Conservation (phyloP, 1,284 basidiomycete genomes). For the Apiotrichum veenhuisii region DNA sequence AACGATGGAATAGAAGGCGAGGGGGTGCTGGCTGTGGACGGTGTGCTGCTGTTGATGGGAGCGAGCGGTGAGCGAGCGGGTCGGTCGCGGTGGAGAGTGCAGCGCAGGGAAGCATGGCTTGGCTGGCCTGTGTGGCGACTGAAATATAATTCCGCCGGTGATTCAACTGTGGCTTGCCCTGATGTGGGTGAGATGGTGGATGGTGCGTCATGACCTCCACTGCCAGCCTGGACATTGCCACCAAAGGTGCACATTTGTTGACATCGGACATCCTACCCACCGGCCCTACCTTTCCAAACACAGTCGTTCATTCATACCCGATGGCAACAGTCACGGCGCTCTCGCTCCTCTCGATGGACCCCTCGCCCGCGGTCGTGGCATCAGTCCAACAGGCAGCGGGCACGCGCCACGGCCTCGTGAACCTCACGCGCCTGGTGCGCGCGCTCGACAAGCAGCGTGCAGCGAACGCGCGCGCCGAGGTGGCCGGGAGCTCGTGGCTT, state of each 20-base stretch:
- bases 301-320: neutral
- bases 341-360: constrained; percentile 20
- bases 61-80: neutral
- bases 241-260: too few relatives aligned
- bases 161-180: neutral
- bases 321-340: constrained; percentile 15
- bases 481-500: constrained; percentile 23
- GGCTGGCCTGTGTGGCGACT: too few relatives aligned
- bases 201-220: too few relatives aligned
- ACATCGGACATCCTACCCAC: too few relatives aligned
- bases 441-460: constrained; percentile 28
- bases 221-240: too few relatives aligned
- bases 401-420: constrained; percentile 40
- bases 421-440: constrained; percentile 42
- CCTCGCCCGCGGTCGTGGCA: constrained; percentile 27
- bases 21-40: neutral
- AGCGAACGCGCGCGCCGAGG: constrained; percentile 1
- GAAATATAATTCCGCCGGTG: neutral
- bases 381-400: constrained; percentile 30
- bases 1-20: constrained; percentile 2
- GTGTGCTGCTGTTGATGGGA: neutral
- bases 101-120: too few relatives aligned
- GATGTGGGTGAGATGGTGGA: too few relatives aligned
- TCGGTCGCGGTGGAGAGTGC: neutral
- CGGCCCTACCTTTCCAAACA: too few relatives aligned